A percentile compares a stretch with the other conserved stretches of the same genome.
phyloP scores from a whole-genome alignment of 768 basidiomycete genomes.

The Grammothele lineata region DNA sequence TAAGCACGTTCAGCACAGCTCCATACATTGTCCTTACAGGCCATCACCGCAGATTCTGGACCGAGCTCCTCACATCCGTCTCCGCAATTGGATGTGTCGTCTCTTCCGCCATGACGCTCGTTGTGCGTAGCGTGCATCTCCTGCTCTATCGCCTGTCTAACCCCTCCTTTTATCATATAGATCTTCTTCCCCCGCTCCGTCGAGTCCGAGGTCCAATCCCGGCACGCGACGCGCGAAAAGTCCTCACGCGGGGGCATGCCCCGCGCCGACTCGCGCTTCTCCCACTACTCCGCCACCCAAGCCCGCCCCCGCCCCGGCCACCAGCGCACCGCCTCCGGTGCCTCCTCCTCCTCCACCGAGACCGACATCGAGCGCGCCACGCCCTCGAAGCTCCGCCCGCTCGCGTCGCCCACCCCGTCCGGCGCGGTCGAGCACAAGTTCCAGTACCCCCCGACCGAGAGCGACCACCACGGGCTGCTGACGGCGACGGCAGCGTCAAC shows the following conservation, averaged over 20 bases:
- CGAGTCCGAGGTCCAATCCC: constrained; percentile 20
- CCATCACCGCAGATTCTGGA: constrained; percentile 20
- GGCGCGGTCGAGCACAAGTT: not conserved
- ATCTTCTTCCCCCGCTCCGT: constrained; percentile 81
- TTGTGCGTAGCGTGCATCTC: constrained; percentile 38
- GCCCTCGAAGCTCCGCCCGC: not conserved
- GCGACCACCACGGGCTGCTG: not conserved
- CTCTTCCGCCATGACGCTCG: constrained; percentile 71
- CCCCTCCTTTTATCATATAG: too few relatives aligned
- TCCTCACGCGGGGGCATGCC: not conserved
- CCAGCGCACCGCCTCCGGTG: too few relatives aligned
- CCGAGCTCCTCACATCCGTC: constrained; percentile 58
- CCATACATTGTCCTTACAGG: not conserved
- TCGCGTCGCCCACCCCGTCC: not conserved
- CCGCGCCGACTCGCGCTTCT: constrained; percentile 10
- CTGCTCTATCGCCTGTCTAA: not conserved
- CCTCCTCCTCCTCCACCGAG: not conserved
- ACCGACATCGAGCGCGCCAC: not conserved
- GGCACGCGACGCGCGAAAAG: constrained; percentile 18
- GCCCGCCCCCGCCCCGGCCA: not conserved
- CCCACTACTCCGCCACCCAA: not conserved
- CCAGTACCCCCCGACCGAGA: not conserved
- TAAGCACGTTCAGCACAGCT: constrained; percentile 15
- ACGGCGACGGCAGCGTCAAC: not conserved
- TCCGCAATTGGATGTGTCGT: constrained; percentile 57